Evolutionary conservation across 2,329 filamentous ascomycete genomes (phyloP), one percentile per base, ranked within the genome.

Genomic region (Dactylellina haptotyla): DNA sequence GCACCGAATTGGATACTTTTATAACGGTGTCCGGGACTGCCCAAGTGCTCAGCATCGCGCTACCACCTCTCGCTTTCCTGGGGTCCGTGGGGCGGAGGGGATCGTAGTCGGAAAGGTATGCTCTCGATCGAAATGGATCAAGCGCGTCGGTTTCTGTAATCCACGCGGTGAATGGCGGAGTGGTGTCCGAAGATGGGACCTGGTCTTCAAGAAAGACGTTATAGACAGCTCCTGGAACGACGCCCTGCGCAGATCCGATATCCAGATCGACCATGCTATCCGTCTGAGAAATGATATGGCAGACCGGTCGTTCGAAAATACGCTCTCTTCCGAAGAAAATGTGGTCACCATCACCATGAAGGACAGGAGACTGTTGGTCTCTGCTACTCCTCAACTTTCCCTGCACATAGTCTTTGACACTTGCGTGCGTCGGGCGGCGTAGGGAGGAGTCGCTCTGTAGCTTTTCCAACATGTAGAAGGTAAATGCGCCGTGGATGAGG

Each of bases 231-330:
- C 61, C 61, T 18, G n/a, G n/a, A n/a, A 12, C 26, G 0, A 37
- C 69, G 1, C 69, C 61, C 32, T 73, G 69, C 2, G 69, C 61
- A 10, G 43, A 34, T 20, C 69, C 69, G 30, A 73, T 43, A 56
- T 73, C 69, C n/a, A 73, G 20, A 2, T 73, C 69, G 9, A 73
- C 18, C 3, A 5, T 30, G 6, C 50, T 41, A 23, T 34, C 18
- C n/a, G 37, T 57, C 2, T 14, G 54, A 14, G 8, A 9, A 4
- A 66, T 16, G 10, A 65, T 46, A 39, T 20, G 62, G n/a, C 16
- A 30, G 12, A 25, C 28, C 3, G 69, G 69, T n/a, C 61, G 41
- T 62, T 73, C 69, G 3, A 66, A 23, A 2, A 73, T 46, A 8
- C n/a, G 20, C 23, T 74, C 69, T 5, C 57, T 57, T 14, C 62